Base-by-base conservation (phyloP, 371 early-diverging fungal genomes). In the Syncephalis plumigaleata region DNA sequence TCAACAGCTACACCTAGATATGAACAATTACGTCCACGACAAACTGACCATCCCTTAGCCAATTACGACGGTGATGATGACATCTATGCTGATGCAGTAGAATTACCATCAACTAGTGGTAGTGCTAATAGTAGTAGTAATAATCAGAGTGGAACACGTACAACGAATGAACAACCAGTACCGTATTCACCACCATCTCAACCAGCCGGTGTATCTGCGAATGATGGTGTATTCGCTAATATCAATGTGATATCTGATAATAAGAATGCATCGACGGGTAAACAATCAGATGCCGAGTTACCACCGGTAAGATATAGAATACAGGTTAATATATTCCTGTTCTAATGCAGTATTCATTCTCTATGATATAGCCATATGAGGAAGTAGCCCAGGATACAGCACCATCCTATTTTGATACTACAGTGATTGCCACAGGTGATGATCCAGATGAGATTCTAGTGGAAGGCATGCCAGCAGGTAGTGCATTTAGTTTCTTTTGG, bases 291-390 rank as follows among this genome's bases (percentile, higher is more conserved):
- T 26, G 53, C 56, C 48, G 27, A 50, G 16, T 13, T 31, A 21
- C 22, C 20, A 39, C 21, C 39, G 11, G 11, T 21, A 39, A 20
- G 24, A 9, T 47, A 5, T 49, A 13, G 23, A 22, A 9, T 21
- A 22, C 18, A 0, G 25, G 27, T 36, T 9, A 2, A 3, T 11
- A 16, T 55, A 37, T 20, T 16, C 23, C 25, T 45, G 17, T 40
- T 20, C 26, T 36, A 15, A n/a, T 42, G 7, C 16, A 27, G 15
- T 53, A 36, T 39, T 51, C n/a, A n/a, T n/a, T n/a, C n/a, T n/a
- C n/a, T n/a, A n/a, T n/a, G n/a, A n/a, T n/a, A n/a, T 54, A 77
- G 77, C 61, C 72, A 31, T 79, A 79, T 50, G 75, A 76, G 44
- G 63, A 65, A 36, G 76, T 74, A 21, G 65, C 68, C 5, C 58